Conservation (phyloP, 352 stramenopile species). For the Phytopythium helicoides region DNA sequence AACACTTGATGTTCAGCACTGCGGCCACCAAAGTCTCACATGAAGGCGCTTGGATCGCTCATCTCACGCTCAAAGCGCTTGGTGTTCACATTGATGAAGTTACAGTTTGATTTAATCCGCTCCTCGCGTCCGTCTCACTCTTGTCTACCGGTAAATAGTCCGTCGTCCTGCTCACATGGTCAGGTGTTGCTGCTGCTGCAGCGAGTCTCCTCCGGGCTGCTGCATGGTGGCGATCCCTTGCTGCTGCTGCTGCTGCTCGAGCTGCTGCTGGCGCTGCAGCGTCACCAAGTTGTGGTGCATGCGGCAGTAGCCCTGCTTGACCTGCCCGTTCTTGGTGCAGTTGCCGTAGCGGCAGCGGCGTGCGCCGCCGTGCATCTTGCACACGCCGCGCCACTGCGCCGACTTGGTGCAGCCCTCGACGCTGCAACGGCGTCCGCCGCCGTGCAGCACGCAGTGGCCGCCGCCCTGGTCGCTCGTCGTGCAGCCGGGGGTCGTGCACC, state of each 20-base stretch:
- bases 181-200: no score
- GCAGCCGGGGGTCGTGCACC: conserved; percentile 74
- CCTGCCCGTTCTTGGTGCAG: conserved; percentile 82
- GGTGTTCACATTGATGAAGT: no score
- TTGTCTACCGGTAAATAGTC: no score
- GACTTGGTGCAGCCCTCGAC: conserved; percentile 80
- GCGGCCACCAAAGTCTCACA: no score
- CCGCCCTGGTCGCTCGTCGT: conserved; percentile 84
- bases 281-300: conserved; percentile 65
- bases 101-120: no score
- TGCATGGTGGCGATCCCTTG: no score
- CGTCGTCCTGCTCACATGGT: no score
- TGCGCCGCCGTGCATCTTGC: conserved; percentile 83
- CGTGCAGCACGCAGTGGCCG: conserved; percentile 82
- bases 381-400: conserved; percentile 74
- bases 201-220: no score
- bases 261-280: conserved; percentile 38
- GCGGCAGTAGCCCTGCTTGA: conserved; percentile 79
- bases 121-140: no score
- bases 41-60: no score
- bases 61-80: no score
- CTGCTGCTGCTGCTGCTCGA: conserved; percentile 27
- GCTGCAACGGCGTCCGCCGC: conserved; percentile 73
- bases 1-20: no score
- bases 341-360: conserved; percentile 71